phyloP scores from a whole-genome alignment of 2,329 filamentous ascomycete species.

The Pestalotiopsis sp. region DNA sequence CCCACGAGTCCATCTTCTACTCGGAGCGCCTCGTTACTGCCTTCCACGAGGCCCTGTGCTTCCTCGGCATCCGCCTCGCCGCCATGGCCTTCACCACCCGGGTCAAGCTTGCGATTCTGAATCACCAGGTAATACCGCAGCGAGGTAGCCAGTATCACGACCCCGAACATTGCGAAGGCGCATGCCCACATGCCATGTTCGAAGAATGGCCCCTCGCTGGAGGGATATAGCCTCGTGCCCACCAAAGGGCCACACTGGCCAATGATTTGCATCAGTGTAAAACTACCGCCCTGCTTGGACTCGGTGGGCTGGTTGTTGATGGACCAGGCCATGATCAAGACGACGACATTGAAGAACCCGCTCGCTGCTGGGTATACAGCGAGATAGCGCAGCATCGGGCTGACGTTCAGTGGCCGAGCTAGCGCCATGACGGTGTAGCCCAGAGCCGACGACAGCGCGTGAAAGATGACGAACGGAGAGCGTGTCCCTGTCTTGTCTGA shows the following conservation, averaged over 20 bases:
- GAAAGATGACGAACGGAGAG: slow-evolving; percentile 67
- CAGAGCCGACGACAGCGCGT: slow-evolving; percentile 66
- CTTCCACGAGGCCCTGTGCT: slow-evolving; percentile 15
- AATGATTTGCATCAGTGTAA: slow-evolving; percentile 79
- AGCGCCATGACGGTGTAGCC: slow-evolving; percentile 66
- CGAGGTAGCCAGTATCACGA: slow-evolving; percentile 56
- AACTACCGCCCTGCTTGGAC: slow-evolving; percentile 72
- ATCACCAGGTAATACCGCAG: slow-evolving; percentile 56
- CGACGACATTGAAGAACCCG: slow-evolving; percentile 84
- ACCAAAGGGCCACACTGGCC: slow-evolving; percentile 79
- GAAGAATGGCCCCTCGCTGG: slow-evolving; percentile 62
- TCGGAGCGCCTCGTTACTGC: background rate
- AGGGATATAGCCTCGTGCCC: slow-evolving; percentile 68
- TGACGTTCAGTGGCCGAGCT: slow-evolving; percentile 47
- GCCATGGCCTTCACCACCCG: slow-evolving; percentile 4
- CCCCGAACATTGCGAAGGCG: slow-evolving; percentile 62
- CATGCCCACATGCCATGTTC: slow-evolving; percentile 64
- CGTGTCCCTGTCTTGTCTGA: slow-evolving; percentile 70
- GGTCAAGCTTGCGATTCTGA: slow-evolving; percentile 51
- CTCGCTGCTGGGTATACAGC: slow-evolving; percentile 77
- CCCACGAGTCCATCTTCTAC: background rate
- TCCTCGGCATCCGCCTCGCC: slow-evolving; percentile 14
- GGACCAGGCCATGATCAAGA: slow-evolving; percentile 84
- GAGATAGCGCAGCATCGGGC: slow-evolving; percentile 63
- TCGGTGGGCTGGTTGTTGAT: slow-evolving; percentile 81